Conservation (phyloP, 1,139 yeast species). For the Protomyces arabidopsidicola region DNA sequence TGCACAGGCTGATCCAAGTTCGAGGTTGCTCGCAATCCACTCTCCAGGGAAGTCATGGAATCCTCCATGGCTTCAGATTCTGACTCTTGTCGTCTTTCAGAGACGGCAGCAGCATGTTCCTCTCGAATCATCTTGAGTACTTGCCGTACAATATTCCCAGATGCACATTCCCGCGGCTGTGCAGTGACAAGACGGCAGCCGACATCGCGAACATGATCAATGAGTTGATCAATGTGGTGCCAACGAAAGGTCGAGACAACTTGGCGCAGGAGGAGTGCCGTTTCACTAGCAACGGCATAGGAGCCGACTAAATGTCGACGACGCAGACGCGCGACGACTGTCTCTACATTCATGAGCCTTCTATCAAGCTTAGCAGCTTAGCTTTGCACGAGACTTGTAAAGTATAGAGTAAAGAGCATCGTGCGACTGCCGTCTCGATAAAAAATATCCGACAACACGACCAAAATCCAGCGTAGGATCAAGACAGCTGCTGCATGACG, state of each 20-base stretch:
- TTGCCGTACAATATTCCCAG: slow-evolving; percentile 88
- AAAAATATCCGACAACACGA: too few relatives aligned
- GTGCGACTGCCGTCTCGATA: too few relatives aligned
- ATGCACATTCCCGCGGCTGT: slow-evolving; percentile 61
- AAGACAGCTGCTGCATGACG: too few relatives aligned
- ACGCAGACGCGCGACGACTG: slow-evolving; percentile 40
- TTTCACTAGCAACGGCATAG: slow-evolving; percentile 73
- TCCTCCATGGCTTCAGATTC: neutral
- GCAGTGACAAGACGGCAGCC: slow-evolving; percentile 43
- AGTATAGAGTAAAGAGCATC: too few relatives aligned
- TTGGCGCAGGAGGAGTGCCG: slow-evolving; percentile 80
- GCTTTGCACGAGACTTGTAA: too few relatives aligned
- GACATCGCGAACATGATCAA: slow-evolving; percentile 56
- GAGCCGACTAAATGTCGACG: slow-evolving; percentile 73
- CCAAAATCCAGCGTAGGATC: too few relatives aligned
- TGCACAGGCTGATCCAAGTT: neutral
- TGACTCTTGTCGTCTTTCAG: slow-evolving; percentile 6
- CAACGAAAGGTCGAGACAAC: slow-evolving; percentile 88
- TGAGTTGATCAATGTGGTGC: slow-evolving; percentile 69
- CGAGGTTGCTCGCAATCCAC: neutral
- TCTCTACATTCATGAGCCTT: slow-evolving; percentile 25
- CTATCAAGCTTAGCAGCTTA: too few relatives aligned
- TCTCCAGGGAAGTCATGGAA: neutral
- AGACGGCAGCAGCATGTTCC: slow-evolving; percentile 52
- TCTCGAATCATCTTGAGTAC: slow-evolving; percentile 84